Percentiles rank a stretch among this genome's conserved stretches.
Conservation (phyloP, 2,329 filamentous ascomycete species). For the Incumbomyces delicatus region DNA sequence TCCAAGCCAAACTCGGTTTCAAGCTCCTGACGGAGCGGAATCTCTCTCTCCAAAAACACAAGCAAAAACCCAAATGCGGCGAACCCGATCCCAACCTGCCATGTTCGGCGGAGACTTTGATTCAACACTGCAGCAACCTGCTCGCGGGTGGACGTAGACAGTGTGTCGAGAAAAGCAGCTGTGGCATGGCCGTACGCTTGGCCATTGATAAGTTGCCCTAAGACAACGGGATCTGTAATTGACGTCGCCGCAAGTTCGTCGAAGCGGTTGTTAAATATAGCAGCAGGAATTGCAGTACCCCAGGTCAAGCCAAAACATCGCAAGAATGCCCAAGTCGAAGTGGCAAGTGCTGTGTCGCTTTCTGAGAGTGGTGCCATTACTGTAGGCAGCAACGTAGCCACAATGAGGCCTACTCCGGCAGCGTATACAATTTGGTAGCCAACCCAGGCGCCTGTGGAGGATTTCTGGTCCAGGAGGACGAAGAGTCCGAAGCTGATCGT, state of each 20-base stretch:
- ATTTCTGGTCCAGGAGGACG: constrained; percentile 18
- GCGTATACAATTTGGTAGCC: constrained; percentile 20
- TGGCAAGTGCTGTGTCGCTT: constrained; percentile 17
- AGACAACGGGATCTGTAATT: background rate
- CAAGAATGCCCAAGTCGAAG: constrained; percentile 22
- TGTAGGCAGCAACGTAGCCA: constrained; percentile 18
- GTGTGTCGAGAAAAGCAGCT: too few relatives aligned
- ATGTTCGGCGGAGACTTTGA: constrained; percentile 12
- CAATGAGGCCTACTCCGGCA: constrained; percentile 16
- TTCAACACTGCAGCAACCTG: constrained; percentile 9
- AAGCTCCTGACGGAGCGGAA: constrained; percentile 14
- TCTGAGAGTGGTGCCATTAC: constrained; percentile 20
- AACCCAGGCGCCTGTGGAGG: constrained; percentile 19
- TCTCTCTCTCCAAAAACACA: constrained; percentile 12
- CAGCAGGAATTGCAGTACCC: constrained; percentile 22
- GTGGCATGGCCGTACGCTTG: too few relatives aligned
- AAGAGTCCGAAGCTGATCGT: constrained; percentile 18
- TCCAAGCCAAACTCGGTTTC: constrained; percentile 13
- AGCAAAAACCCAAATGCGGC: constrained; percentile 13
- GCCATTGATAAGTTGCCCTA: too few relatives aligned
- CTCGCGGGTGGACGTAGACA: background rate
- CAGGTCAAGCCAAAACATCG: constrained; percentile 23
- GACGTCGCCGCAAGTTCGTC: constrained; percentile 6
- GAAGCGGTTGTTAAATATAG: constrained; percentile 24
- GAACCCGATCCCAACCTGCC: constrained; percentile 16